Evolutionary conservation across 352 stramenopile genomes (phyloP).

Genomic region (Phytophthora pluvialis): DNA sequence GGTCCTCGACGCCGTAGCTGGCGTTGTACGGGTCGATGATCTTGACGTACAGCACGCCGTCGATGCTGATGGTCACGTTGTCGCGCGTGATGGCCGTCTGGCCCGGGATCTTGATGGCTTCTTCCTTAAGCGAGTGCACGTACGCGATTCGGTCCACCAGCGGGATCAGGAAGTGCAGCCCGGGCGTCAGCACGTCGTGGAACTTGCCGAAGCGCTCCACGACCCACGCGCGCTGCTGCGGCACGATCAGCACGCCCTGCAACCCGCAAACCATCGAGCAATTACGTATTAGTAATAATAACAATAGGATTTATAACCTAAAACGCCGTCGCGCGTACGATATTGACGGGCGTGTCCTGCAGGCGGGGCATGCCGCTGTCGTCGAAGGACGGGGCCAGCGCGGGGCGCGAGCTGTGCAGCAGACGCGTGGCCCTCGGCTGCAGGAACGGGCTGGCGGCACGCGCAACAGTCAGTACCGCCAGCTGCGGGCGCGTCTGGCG

Average conservation of each 20-base stretch:
- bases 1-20: slow-evolving; percentile 90
- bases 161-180: slow-evolving; percentile 91
- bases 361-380: slow-evolving; percentile 50
- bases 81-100: slow-evolving; percentile 92
- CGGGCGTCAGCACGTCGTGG: slow-evolving; percentile 83
- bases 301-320: not conserved
- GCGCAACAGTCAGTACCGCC: not conserved
- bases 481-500: slow-evolving; percentile 29
- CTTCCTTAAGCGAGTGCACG: slow-evolving; percentile 93
- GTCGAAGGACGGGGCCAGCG: slow-evolving; percentile 45
- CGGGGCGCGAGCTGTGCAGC: slow-evolving; percentile 43
- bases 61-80: slow-evolving; percentile 93
- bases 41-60: slow-evolving; percentile 93
- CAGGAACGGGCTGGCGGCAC: slow-evolving; percentile 19
- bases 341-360: slow-evolving; percentile 59
- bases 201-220: slow-evolving; percentile 94
- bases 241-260: slow-evolving; percentile 86
- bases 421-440: slow-evolving; percentile 8
- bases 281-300: not conserved
- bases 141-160: slow-evolving; percentile 92
- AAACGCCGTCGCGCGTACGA: slow-evolving; percentile 37
- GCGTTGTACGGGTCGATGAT: slow-evolving; percentile 90
- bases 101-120: slow-evolving; percentile 91
- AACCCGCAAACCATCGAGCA: not conserved
- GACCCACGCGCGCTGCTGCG: slow-evolving; percentile 90